Conservation (phyloP, 371 early-diverging fungal genomes). For the Mortierella polycephala region DNA sequence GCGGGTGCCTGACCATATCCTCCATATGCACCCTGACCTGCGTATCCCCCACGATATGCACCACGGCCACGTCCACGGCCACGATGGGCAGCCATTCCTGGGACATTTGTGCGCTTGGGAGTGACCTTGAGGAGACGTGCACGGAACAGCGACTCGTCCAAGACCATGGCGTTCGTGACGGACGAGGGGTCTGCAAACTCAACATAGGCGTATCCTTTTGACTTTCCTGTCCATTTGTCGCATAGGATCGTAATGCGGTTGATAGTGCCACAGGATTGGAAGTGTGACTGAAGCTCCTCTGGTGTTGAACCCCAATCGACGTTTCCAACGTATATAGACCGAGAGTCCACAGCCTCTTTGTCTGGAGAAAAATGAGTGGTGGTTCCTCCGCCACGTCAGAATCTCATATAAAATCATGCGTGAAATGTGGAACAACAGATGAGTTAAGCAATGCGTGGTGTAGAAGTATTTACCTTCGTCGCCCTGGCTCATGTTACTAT, state of each 20-base stretch:
- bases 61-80: constrained; percentile 80
- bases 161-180: constrained; percentile 86
- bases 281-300: constrained; percentile 96
- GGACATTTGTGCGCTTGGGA: constrained; percentile 63
- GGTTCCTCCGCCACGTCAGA: too few species aligned
- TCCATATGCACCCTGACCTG: constrained; percentile 54
- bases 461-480: constrained; percentile 62
- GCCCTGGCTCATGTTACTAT: constrained; percentile 77
- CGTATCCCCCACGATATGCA: constrained; percentile 74
- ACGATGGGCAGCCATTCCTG: constrained; percentile 67
- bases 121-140: constrained; percentile 82
- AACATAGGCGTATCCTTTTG: constrained; percentile 97
- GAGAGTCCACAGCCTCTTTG: constrained; percentile 86
- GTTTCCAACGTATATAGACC: constrained; percentile 96
- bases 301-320: constrained; percentile 97
- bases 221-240: constrained; percentile 95
- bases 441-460: constrained; percentile 65
- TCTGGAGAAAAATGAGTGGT: constrained; percentile 47
- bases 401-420: too few species aligned
- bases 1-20: constrained; percentile 62
- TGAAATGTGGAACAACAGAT: neutral
- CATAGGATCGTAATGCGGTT: constrained; percentile 96
- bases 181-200: constrained; percentile 92
- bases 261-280: constrained; percentile 96
- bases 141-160: constrained; percentile 91